Percentiles rank a stretch among this genome's conserved stretches.
phyloP scores from a whole-genome alignment of 257 asterid genomes.

The Lantana camara region DNA sequence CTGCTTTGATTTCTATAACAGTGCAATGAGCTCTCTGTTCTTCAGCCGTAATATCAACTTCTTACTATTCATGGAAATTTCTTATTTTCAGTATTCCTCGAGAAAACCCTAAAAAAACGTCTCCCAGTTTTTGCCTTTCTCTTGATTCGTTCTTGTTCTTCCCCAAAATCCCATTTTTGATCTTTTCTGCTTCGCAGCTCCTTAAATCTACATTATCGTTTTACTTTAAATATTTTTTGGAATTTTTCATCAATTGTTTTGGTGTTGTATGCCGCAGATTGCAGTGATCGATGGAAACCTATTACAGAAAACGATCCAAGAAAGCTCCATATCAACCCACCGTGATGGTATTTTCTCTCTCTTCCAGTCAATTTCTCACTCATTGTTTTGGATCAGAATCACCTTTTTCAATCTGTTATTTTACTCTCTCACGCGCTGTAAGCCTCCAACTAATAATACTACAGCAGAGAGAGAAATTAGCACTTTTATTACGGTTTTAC shows the following conservation, averaged over 20 bases:
- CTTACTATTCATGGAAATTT: conserved; percentile 37
- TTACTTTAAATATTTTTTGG: too few species aligned
- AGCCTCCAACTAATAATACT: too few species aligned
- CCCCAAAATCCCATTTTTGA: background rate
- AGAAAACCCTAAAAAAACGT: conserved; percentile 44
- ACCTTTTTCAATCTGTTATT: conserved; percentile 33
- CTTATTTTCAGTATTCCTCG: conserved; percentile 22
- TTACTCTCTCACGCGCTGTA: conserved; percentile 20
- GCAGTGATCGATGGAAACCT: conserved; percentile 69
- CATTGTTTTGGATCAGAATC: conserved; percentile 24
- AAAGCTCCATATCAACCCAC: conserved; percentile 37
- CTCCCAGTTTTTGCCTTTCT: background rate
- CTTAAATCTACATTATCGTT: too few species aligned
- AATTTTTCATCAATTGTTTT: background rate
- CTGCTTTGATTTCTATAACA: conserved; percentile 34
- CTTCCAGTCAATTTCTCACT: conserved; percentile 32
- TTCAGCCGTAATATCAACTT: conserved; percentile 32
- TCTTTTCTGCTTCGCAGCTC: too few species aligned
- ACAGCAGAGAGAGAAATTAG: conserved; percentile 1
- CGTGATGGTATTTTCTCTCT: conserved; percentile 38
- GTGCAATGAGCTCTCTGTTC: conserved; percentile 27
- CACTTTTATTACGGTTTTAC: background rate
- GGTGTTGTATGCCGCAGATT: conserved; percentile 32
- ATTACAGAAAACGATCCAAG: conserved; percentile 62
- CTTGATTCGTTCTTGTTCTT: background rate